Conservation (phyloP, 1,139 yeast species). For the Lodderomyces pseudojiufengensis region DNA sequence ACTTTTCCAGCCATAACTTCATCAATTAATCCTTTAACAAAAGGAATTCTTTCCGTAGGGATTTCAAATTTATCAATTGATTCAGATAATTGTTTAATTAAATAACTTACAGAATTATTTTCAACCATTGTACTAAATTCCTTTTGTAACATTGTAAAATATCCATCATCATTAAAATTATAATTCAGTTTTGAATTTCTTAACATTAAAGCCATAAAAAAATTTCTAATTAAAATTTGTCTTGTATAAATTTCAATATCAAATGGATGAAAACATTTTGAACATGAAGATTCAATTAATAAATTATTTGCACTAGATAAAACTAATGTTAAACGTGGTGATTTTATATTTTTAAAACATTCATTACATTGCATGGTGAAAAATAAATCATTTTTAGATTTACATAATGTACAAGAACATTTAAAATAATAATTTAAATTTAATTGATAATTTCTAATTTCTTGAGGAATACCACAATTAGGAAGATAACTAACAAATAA, state of each 20-base stretch:
- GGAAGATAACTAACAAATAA: conserved; percentile 27
- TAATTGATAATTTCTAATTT: conserved; percentile 9
- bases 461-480: conserved; percentile 8
- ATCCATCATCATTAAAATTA: conserved; percentile 8
- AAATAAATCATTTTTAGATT: conserved; percentile 16
- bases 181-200: conserved; percentile 1
- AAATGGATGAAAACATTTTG: conserved; percentile 8
- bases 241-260: conserved; percentile 6
- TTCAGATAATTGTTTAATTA: conserved; percentile 6
- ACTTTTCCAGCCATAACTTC: conserved; percentile 10
- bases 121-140: conserved; percentile 8
- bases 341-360: conserved; percentile 14
- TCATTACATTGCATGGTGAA: conserved; percentile 19
- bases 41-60: conserved; percentile 1
- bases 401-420: conserved; percentile 31
- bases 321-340: conserved; percentile 8
- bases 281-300: conserved; percentile 8
- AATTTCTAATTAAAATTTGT: conserved; percentile 10
- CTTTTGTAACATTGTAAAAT: conserved; percentile 5
- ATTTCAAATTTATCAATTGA: conserved; percentile 7
- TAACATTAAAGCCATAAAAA: conserved; percentile 10
- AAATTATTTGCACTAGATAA: conserved; percentile 9
- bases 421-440: conserved; percentile 23
- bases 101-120: conserved; percentile 3
- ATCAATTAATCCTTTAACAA: conserved; percentile 9